Conservation (phyloP, 768 basidiomycete species). For the Tricholoma furcatifolium region DNA sequence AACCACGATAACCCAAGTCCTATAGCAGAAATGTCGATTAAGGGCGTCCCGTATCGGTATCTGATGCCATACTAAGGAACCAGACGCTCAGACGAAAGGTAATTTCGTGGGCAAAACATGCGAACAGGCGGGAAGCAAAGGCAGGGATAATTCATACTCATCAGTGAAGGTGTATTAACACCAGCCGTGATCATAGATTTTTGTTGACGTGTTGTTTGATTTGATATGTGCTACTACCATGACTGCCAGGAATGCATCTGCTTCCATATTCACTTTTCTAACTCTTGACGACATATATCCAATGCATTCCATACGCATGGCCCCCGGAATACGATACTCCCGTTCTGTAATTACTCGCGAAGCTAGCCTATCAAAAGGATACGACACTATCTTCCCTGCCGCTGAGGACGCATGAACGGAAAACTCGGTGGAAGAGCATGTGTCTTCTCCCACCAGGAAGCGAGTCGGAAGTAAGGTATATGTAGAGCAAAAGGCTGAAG, state of each 20-base stretch:
- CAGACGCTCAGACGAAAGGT: too few species aligned
- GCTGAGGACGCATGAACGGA: conserved; percentile 89
- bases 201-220: conserved; percentile 14
- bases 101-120: too few species aligned
- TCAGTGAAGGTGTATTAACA: too few species aligned
- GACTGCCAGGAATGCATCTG: conserved; percentile 35
- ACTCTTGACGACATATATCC: conserved; percentile 10
- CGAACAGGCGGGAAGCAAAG: too few species aligned
- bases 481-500: conserved; percentile 70
- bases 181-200: too few species aligned
- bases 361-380: conserved; percentile 64
- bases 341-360: conserved; percentile 50
- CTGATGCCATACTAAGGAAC: too few species aligned
- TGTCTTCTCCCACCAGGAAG: conserved; percentile 65
- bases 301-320: conserved; percentile 2
- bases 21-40: too few species aligned
- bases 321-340: conserved; percentile 38
- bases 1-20: too few species aligned
- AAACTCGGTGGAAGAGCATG: conserved; percentile 83
- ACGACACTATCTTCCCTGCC: conserved; percentile 77
- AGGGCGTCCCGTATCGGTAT: too few species aligned
- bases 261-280: conserved; percentile 18
- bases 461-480: conserved; percentile 36
- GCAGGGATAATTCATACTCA: too few species aligned
- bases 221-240: conserved; percentile 14